Base-by-base conservation (phyloP, 108 stramenopile genomes). In the Parmales sp. region DNA sequence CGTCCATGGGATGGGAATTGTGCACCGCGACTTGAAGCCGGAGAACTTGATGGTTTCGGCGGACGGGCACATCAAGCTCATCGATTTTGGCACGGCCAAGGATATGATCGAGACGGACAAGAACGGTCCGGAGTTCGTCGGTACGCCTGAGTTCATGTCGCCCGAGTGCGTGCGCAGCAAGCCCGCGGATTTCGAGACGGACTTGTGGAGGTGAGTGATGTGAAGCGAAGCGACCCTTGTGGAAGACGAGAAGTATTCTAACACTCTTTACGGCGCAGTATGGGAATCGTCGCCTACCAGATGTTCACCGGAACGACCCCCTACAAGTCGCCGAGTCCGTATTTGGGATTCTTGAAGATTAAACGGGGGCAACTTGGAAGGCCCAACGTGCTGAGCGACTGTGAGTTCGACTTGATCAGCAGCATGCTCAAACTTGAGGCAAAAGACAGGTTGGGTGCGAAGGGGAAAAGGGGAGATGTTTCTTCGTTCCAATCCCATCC, bases 51-150 rank as follows among this genome's bases (percentile, higher is more conserved):
- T 98, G 69, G 66, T 94, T 51, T 80, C 83, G 69, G 66, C 78
- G 39, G 82, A 80, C 38, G 90, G 90, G 2, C 89, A 92, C 64
- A 76, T 97, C 0, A 85, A 95, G 45, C 74, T 99, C 37, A 89
- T 97, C 69, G 98, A 99, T 79, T 97, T 97, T 69, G 98, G 98
- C 28, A 96, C 98, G 0, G 90, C 93, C 41, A 97, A 99, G 71
- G 98, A 99, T 74, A 71, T 94, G 64, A 71, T 93, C 20, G 67
- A 89, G 29, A 88, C 88, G 0, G 91, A 93, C 67, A 78, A 96
- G 72, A 99, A 99, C 73, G 98, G 98, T 1, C 95, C 95, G 11
- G 95, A 99, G 63, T 99, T 99, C 75, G 96, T 97, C 1, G 98
- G 98, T 5, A 98, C 98, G n/a, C 93, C 98, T 0, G 95, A 99